These are phyloP conservation scores for Malassezia furfur DNA, from an alignment of 1,284 basidiomycete species.

Conservation along the genomic window DNA sequence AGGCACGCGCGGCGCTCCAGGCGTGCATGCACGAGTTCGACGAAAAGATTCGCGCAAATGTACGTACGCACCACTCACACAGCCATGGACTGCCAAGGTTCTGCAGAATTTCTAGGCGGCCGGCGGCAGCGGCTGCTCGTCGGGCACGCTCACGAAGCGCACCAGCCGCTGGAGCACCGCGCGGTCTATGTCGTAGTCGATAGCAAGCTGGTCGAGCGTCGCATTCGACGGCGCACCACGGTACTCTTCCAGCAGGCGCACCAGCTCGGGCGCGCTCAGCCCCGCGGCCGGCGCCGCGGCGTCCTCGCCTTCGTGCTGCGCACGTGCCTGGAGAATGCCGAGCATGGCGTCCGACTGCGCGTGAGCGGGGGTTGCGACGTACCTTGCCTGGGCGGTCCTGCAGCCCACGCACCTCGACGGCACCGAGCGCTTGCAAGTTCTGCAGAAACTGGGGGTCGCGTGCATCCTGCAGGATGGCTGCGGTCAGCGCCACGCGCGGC, in stretches of 20 bases:
- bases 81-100: slow-evolving; percentile 15
- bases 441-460: slow-evolving; percentile 11
- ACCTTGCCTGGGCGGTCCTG: not conserved
- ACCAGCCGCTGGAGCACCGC: slow-evolving; percentile 1
- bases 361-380: not conserved
- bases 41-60: slow-evolving; percentile 8
- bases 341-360: slow-evolving; percentile 6
- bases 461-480: slow-evolving; percentile 14
- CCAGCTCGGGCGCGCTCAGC: slow-evolving; percentile 7
- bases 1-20: slow-evolving; percentile 4
- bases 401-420: not conserved
- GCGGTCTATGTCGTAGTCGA: slow-evolving; percentile 13
- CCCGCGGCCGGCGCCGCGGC: not conserved
- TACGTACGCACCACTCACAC: slow-evolving; percentile 1
- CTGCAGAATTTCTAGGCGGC: slow-evolving; percentile 5
- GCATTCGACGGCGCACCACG: not conserved
- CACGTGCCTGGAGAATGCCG: slow-evolving; percentile 7
- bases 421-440: slow-evolving; percentile 11
- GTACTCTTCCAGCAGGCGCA: slow-evolving; percentile 11
- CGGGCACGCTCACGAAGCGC: not conserved
- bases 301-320: slow-evolving; percentile 4
- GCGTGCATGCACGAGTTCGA: slow-evolving; percentile 13
- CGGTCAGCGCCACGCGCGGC: too few species aligned
- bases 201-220: slow-evolving; percentile 9
- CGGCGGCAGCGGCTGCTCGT: slow-evolving; percentile 4